A percentile compares a stretch with the other conserved stretches of the same genome.
These are phyloP conservation scores for Kockovaella imperatae DNA, from an alignment of 768 basidiomycete genomes.

Conservation along the genomic window DNA sequence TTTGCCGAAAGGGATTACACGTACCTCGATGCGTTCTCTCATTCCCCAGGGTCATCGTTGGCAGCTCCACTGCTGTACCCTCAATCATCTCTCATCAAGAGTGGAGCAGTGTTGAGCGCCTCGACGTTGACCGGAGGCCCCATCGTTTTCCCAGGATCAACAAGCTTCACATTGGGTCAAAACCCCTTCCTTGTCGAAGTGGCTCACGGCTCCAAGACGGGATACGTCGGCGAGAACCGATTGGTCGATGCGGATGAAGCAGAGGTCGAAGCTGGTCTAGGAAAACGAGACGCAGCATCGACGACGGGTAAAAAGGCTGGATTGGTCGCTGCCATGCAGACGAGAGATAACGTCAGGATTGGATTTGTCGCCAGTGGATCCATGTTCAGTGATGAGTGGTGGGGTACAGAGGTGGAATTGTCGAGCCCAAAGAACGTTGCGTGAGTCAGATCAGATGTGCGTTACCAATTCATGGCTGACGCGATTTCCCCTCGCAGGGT, in stretches of 20 bases:
- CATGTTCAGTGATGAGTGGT: conserved; percentile 68
- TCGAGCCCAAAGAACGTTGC: conserved; percentile 41
- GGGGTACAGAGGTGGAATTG: conserved; percentile 53
- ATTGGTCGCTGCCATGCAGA: conserved; percentile 84
- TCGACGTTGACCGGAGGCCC: conserved; percentile 24
- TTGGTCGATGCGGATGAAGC: conserved; percentile 58
- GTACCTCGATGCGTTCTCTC: conserved; percentile 77
- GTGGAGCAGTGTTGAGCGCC: conserved; percentile 49
- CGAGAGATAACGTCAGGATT: conserved; percentile 64
- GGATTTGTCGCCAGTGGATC: conserved; percentile 75
- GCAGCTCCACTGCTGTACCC: conserved; percentile 61
- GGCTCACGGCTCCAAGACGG: conserved; percentile 57
- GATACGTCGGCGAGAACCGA: conserved; percentile 47
- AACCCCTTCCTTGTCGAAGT: conserved; percentile 72
- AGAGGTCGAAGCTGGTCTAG: conserved; percentile 60
- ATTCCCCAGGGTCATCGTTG: conserved; percentile 57
- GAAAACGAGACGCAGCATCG: conserved; percentile 54
- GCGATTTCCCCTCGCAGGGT: conserved; percentile 2
- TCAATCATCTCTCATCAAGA: conserved; percentile 55
- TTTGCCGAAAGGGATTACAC: conserved; percentile 76
- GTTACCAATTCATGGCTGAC: background rate
- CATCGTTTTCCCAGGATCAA: conserved; percentile 31
- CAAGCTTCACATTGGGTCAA: conserved; percentile 26
- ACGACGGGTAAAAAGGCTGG: conserved; percentile 68
- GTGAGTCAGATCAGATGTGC: conserved; percentile 47